Percentiles rank a stretch among this genome's conserved stretches.
Evolutionary conservation across 2,329 filamentous ascomycete genomes (phyloP).

Genomic region (Nothophoma quercina): DNA sequence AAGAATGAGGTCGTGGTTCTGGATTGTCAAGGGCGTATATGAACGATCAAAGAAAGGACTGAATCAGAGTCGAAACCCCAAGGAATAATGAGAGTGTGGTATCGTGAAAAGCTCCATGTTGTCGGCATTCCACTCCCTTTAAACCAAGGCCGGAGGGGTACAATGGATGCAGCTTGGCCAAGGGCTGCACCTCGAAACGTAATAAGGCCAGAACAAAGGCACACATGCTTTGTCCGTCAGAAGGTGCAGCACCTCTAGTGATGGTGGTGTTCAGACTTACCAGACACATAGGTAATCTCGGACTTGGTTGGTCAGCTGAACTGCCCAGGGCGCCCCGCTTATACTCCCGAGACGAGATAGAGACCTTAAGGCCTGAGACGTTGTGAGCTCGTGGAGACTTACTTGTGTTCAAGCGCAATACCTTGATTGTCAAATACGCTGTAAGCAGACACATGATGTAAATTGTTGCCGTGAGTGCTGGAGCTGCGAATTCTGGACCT

Average conservation of each 20-base stretch:
- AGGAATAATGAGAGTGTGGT: slow-evolving; percentile 1
- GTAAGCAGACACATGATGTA: background rate
- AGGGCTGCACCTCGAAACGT: background rate
- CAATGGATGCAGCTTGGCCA: background rate
- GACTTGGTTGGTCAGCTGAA: slow-evolving; percentile 19
- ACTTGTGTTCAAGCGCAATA: background rate
- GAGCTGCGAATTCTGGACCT: too few relatives aligned
- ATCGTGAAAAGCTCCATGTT: background rate
- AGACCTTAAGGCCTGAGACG: background rate
- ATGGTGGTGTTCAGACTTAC: slow-evolving; percentile 12
- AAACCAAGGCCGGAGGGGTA: background rate
- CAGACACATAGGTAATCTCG: slow-evolving; percentile 1
- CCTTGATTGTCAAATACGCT: background rate
- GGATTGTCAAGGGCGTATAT: background rate
- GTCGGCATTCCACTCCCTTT: background rate
- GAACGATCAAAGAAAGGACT: background rate
- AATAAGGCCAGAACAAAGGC: slow-evolving; percentile 4
- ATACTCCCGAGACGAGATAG: background rate
- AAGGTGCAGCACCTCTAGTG: slow-evolving; percentile 11
- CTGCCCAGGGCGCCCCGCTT: background rate
- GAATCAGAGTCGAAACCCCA: background rate
- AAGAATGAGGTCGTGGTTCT: background rate
- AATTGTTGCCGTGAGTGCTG: background rate
- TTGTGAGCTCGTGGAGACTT: background rate
- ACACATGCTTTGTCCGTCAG: slow-evolving; percentile 9